Evolutionary conservation across 169 alveolate genomes (phyloP).

Genomic region (Amoebophrya sp.): DNA sequence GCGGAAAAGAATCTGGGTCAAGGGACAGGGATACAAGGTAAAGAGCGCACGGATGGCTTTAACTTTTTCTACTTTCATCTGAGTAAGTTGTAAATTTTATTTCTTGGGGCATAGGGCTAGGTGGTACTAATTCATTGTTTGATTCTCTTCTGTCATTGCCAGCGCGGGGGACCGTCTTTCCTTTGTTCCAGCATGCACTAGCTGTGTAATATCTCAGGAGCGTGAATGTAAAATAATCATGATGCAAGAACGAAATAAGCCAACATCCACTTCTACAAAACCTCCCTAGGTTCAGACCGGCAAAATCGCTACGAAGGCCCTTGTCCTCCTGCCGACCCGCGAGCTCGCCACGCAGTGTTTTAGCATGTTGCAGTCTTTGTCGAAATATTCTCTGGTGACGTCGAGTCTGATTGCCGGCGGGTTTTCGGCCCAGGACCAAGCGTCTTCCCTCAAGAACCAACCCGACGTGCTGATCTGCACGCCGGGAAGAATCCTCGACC

Average conservation of each 20-base stretch:
- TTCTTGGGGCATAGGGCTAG: no score
- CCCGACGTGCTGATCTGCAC: conserved; percentile 94
- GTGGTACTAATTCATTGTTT: no score
- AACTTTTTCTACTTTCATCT: neutral
- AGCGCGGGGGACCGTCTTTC: no score
- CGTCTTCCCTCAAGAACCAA: conserved; percentile 58
- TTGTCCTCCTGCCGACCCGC: conserved; percentile 75
- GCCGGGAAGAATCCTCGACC: conserved; percentile 94
- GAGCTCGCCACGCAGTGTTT: conserved; percentile 78
- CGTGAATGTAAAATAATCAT: no score
- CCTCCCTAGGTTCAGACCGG: neutral
- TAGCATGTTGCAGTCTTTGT: conserved; percentile 50
- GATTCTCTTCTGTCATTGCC: no score
- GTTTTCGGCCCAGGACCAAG: conserved; percentile 58
- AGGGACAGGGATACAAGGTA: neutral
- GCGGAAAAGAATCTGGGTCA: conserved; percentile 16
- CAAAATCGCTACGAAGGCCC: conserved; percentile 53
- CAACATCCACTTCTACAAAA: neutral
- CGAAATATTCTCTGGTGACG: conserved; percentile 56
- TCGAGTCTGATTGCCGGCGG: conserved; percentile 70
- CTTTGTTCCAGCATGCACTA: no score
- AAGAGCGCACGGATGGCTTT: neutral
- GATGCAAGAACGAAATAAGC: neutral
- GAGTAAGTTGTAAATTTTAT: no score
- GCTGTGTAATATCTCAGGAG: no score